Evolutionary conservation across 75 land plant species (phyloP), one percentile per base, ranked within the genome.

Genomic region (Isoetes taiwanensis): DNA sequence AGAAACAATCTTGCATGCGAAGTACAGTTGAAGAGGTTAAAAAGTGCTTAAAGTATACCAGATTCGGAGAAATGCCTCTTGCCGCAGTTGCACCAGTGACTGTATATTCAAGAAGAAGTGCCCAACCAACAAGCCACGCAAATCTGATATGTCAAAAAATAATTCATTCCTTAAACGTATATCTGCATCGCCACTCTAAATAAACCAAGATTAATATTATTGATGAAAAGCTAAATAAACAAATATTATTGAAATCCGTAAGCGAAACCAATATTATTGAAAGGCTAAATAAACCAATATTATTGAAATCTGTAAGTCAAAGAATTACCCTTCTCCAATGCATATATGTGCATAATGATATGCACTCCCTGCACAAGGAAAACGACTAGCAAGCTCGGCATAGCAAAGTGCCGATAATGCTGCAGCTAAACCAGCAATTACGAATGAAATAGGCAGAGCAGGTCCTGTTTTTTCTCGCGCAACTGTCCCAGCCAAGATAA

Each of bases 341-440:
- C 50, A 46, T 8, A 23, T 46, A 23, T 46, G 23, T 46, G 50
- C 50, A n/a, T 46, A 46, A 16, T 46, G 50, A 23, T 46, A 46
- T 19, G 50, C 50, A 46, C 50, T 46, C 6, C 50, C 50, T 19
- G 50, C 50, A 46, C 21, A 46, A n/a, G 50, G 50, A 16, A 46
- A 46, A 3, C 50, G 50, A 23, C 50, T 46, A 5, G 50, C 50
- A n/a, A 46, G 50, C 50, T 46, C 50, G 4, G 50, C 50, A 46
- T 46, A 46, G 50, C 50, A 6, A 23, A 46, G n/a, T 6, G n/a
- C 50, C 6, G 50, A 46, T 19, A 46, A n/a, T n/a, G 50, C 50
- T 4, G 50, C 50, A n/a, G 50, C 50, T 5, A 16, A 5, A 8
- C 50, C 50, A 4, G 50, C 50, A 8, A 46, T 19, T 3, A n/a